These are phyloP conservation scores for Trametes coccinea DNA, from an alignment of 768 basidiomycete genomes.

Conservation along the genomic window DNA sequence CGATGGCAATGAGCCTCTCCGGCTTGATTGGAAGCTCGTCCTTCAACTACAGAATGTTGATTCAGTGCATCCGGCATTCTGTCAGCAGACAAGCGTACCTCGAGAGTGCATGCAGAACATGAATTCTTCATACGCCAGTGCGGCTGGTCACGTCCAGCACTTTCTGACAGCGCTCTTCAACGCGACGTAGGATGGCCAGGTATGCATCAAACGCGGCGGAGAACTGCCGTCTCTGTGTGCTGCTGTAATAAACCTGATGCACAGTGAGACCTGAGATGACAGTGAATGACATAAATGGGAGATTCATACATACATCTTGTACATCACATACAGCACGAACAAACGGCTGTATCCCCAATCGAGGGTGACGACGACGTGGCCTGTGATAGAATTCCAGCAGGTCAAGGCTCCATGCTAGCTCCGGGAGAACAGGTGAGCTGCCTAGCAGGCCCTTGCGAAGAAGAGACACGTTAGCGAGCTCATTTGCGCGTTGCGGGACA, in stretches of 20 bases:
- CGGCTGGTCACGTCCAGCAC: constrained; percentile 27
- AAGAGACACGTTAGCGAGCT: too few species aligned
- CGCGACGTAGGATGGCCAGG: constrained; percentile 32
- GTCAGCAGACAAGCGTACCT: constrained; percentile 28
- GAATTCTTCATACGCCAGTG: constrained; percentile 37
- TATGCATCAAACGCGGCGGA: constrained; percentile 40
- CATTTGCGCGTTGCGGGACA: too few species aligned
- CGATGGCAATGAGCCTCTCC: constrained; percentile 26
- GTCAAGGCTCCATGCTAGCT: too few species aligned
- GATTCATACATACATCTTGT: too few species aligned
- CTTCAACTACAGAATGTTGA: not conserved
- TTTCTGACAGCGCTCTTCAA: constrained; percentile 31
- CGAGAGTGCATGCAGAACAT: constrained; percentile 41
- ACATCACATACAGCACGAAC: too few species aligned
- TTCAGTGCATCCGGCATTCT: too few species aligned
- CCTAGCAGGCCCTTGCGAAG: too few species aligned
- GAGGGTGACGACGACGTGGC: too few species aligned
- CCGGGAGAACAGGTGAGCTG: too few species aligned
- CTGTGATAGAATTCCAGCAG: too few species aligned
- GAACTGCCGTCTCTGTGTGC: constrained; percentile 29
- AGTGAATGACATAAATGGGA: constrained; percentile 11
- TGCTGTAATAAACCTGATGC: too few species aligned
- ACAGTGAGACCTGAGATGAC: constrained; percentile 30
- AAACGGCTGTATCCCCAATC: too few species aligned
- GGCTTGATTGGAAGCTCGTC: constrained; percentile 25